Evolutionary conservation across 208 protist genomes (phyloP).

Genomic region (Crithidia expoeki): DNA sequence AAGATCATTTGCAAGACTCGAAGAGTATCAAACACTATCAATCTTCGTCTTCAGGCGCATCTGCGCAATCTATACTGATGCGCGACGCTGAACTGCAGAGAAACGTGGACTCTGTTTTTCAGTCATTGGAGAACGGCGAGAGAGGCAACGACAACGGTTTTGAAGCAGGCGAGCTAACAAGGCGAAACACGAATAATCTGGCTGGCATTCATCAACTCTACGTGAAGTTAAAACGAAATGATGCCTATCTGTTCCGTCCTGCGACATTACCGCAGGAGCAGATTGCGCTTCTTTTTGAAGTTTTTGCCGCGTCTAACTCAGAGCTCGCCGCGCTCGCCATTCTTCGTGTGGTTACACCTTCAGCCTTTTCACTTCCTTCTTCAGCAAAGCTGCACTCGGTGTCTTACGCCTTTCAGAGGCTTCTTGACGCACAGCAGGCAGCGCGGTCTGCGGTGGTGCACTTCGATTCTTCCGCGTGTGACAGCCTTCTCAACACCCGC

Average conservation of each 20-base stretch:
- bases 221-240: neutral
- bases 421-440: slow-evolving; percentile 12
- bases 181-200: neutral
- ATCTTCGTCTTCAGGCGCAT: neutral
- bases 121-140: neutral
- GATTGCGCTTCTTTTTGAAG: neutral
- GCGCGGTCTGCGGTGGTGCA: neutral
- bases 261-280: neutral
- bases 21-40: neutral
- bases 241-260: neutral
- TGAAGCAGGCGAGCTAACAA: neutral
- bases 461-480: neutral
- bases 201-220: neutral
- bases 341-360: neutral
- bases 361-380: neutral
- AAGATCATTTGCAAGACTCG: neutral
- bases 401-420: neutral
- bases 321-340: neutral
- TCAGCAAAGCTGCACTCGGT: neutral
- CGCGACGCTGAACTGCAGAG: neutral
- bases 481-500: neutral
- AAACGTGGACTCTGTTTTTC: neutral
- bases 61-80: neutral
- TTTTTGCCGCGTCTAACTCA: neutral
- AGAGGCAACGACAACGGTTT: neutral